Base-by-base conservation (phyloP, 2,329 filamentous ascomycete genomes). In the Alternaria arbusti region DNA sequence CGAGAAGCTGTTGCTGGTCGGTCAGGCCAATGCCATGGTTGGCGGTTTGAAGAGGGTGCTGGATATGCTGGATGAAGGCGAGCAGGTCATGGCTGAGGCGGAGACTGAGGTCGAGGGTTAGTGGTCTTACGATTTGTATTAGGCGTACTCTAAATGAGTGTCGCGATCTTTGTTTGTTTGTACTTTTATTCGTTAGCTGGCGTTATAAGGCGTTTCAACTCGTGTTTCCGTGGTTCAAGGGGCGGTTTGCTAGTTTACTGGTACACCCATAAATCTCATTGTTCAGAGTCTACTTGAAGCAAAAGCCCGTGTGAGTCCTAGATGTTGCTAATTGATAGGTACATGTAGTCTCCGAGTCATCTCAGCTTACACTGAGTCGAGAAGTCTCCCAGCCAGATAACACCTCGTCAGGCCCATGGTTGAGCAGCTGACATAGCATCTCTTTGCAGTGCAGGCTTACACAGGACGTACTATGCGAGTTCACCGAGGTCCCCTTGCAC, bases 1-100 rank as follows among this genome's bases (percentile, higher is more conserved):
- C 20, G 96, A 99, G 88, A 99, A 98, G 82, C 79, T 99, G 77
- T 81, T 99, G 72, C 86, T 99, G 30, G 92, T 97, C 13, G 94
- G 93, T 3, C 89, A 97, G 74, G 96, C 95, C 46, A 88, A 88
- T 76, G 92, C 90, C 74, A 90, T 97, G 87, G 90, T 97, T 73
- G 87, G 86, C 67, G 94, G 97, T 80, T 74, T 98, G 79, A 90
- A 90, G 76, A 92, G 90, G 79, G 92, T 99, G 56, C 92, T 92
- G 66, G 91, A 93, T 70, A 85, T 97, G 80, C 82, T 99, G 75
- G 95, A 99, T 80, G 96, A 99, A 79, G 94, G 93, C 1, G 96
- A 99, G 84, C 91, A 96, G 80, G 83, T 97, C 69, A 91, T 96
- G 87, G 88, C 88, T 50, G 92, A 94, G 76, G 78, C 75, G 17